These are phyloP conservation scores for Crithidia bombi DNA, from an alignment of 208 protist genomes.

Conservation along the genomic window DNA sequence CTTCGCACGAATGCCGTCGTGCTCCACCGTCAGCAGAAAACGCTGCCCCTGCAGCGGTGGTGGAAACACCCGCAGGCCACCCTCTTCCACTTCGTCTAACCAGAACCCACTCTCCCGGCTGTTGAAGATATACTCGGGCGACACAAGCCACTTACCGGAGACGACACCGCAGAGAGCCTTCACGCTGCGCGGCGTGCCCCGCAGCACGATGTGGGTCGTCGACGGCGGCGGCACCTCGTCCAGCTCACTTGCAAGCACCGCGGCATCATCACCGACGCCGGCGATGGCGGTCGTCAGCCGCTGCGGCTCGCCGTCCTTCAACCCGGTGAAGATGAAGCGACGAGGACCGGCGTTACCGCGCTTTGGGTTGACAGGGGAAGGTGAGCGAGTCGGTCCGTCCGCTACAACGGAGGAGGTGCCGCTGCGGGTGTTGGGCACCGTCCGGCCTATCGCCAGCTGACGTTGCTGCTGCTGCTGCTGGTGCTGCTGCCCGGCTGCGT, in stretches of 20 bases:
- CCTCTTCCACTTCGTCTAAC: conserved; percentile 79
- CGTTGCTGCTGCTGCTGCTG: background rate
- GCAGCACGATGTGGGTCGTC: conserved; percentile 82
- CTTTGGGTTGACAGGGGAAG: conserved; percentile 82
- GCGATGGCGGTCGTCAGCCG: conserved; percentile 47
- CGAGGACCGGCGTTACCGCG: conserved; percentile 60
- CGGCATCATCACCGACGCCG: conserved; percentile 51
- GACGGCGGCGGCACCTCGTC: conserved; percentile 63
- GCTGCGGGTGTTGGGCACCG: conserved; percentile 45
- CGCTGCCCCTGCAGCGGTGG: conserved; percentile 74
- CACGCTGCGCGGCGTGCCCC: conserved; percentile 76
- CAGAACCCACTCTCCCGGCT: conserved; percentile 74
- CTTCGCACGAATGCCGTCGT: conserved; percentile 57
- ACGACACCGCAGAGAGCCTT: conserved; percentile 87
- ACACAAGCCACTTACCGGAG: conserved; percentile 74
- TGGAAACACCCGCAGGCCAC: conserved; percentile 70
- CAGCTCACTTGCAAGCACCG: conserved; percentile 52
- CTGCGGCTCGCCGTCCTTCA: conserved; percentile 60
- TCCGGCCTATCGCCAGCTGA: too few relatives aligned
- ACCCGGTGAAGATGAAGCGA: conserved; percentile 75
- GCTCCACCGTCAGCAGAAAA: conserved; percentile 69
- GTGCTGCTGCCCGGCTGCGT: conserved; percentile 5
- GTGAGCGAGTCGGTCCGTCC: conserved; percentile 75
- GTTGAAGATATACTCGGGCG: conserved; percentile 77
- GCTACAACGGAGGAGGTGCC: conserved; percentile 55